Conservation (phyloP, 345 rosid genomes). For the Abelmoschus esculentus region DNA sequence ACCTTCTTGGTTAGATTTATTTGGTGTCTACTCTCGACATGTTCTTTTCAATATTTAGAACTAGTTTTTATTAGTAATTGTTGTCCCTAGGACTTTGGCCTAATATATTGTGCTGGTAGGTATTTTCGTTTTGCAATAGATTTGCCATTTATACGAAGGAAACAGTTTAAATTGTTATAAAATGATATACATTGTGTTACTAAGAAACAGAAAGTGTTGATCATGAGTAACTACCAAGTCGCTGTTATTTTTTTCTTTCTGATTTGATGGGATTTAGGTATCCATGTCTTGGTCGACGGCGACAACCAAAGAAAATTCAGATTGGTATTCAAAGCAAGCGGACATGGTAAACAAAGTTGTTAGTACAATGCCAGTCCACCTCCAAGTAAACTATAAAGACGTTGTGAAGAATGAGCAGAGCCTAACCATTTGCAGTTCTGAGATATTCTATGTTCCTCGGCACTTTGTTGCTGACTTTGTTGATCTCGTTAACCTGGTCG, state of each 20-base stretch:
- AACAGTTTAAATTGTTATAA: neutral
- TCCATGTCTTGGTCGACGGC: constrained; percentile 72
- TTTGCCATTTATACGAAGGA: neutral
- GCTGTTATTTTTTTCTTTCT: neutral
- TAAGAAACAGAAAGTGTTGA: neutral
- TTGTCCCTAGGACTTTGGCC: neutral
- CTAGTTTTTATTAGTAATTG: neutral
- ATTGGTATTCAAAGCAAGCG: constrained; percentile 68
- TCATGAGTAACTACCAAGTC: neutral
- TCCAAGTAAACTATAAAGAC: constrained; percentile 91
- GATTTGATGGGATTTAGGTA: constrained; percentile 38
- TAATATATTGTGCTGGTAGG: neutral
- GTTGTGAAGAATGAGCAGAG: constrained; percentile 42
- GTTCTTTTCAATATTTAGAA: neutral
- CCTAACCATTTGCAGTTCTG: constrained; percentile 72
- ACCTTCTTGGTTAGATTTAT: neutral
- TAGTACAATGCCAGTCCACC: constrained; percentile 75
- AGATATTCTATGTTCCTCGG: constrained; percentile 82
- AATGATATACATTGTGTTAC: neutral
- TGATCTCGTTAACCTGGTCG: constrained; percentile 85
- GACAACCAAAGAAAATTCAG: constrained; percentile 44
- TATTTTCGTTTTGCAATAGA: neutral
- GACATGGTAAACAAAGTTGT: constrained; percentile 68
- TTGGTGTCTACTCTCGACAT: neutral
- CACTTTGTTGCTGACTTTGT: constrained; percentile 46